These are phyloP conservation scores for Chloropicon primus DNA, from an alignment of 139 green algal genomes.

Conservation along the genomic window DNA sequence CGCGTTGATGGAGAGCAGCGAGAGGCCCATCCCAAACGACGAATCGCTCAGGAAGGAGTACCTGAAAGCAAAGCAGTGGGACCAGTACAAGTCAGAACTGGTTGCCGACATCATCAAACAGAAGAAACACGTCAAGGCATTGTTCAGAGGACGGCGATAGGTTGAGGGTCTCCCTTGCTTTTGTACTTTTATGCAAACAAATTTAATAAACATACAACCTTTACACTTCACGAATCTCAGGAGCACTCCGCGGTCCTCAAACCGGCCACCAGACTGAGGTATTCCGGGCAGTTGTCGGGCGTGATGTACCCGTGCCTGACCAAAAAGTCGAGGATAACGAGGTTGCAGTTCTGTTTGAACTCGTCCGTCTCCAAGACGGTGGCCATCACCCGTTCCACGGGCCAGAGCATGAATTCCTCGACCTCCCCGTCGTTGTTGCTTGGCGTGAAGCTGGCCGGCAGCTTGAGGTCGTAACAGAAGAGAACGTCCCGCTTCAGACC, in stretches of 20 bases:
- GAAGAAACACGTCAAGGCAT: not conserved
- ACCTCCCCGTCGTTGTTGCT: conserved; percentile 58
- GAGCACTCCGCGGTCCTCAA: conserved; percentile 21
- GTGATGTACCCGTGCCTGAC: conserved; percentile 47
- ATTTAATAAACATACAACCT: not conserved
- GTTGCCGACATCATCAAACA: not conserved
- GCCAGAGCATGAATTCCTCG: conserved; percentile 57
- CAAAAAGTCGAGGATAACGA: conserved; percentile 90
- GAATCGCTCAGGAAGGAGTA: not conserved
- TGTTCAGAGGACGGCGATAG: not conserved
- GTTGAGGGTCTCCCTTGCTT: too few relatives aligned
- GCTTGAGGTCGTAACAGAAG: conserved; percentile 78
- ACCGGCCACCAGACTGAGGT: conserved; percentile 42
- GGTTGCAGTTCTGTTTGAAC: conserved; percentile 89
- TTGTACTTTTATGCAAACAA: too few relatives aligned
- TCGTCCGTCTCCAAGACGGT: conserved; percentile 37
- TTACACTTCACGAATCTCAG: too few relatives aligned
- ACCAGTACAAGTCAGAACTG: not conserved
- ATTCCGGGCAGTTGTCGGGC: conserved; percentile 40
- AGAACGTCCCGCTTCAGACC: conserved; percentile 82
- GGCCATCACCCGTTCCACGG: conserved; percentile 45
- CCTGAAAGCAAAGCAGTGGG: not conserved
- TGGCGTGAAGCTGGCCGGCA: conserved; percentile 70
- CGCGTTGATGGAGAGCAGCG: not conserved
- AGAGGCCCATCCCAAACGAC: not conserved